Conservation (phyloP, 228 moss, liverwort and hornwort species). For the Sphagnum fallax region DNA sequence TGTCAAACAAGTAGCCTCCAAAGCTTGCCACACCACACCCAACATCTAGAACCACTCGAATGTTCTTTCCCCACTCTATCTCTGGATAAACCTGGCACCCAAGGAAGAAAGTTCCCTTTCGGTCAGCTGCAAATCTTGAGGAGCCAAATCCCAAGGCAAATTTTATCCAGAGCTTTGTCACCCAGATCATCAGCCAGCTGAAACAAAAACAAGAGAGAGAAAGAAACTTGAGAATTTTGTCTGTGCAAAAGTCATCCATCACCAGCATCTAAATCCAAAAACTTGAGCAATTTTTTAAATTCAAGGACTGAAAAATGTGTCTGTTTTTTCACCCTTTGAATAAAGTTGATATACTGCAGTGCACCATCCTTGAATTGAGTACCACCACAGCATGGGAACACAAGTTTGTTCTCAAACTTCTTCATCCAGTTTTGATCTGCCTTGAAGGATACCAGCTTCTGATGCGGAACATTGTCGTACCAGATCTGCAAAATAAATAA, state of each 20-base stretch:
- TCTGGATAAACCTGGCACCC: conserved; percentile 42
- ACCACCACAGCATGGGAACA: conserved; percentile 65
- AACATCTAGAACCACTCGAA: conserved; percentile 73
- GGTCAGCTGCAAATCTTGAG: not conserved
- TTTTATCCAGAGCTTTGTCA: not conserved
- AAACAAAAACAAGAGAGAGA: not conserved
- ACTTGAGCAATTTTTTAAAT: not conserved
- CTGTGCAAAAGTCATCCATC: too few species aligned
- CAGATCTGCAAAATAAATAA: conserved; percentile 43
- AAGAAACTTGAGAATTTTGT: too few species aligned
- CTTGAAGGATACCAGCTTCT: conserved; percentile 62
- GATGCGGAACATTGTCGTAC: conserved; percentile 74
- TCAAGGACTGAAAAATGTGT: not conserved
- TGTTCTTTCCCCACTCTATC: conserved; percentile 66
- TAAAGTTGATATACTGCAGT: conserved; percentile 57
- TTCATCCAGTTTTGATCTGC: conserved; percentile 81
- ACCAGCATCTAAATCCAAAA: too few species aligned
- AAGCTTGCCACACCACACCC: conserved; percentile 97
- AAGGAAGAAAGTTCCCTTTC: not conserved
- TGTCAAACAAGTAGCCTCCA: conserved; percentile 83
- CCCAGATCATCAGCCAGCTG: not conserved
- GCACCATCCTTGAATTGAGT: conserved; percentile 85
- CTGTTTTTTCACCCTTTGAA: conserved; percentile 35
- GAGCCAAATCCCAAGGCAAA: not conserved
- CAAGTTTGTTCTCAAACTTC: conserved; percentile 39